Evolutionary conservation across 129 eudicot species (phyloP).

Genomic region (Smallanthus sonchifolius): DNA sequence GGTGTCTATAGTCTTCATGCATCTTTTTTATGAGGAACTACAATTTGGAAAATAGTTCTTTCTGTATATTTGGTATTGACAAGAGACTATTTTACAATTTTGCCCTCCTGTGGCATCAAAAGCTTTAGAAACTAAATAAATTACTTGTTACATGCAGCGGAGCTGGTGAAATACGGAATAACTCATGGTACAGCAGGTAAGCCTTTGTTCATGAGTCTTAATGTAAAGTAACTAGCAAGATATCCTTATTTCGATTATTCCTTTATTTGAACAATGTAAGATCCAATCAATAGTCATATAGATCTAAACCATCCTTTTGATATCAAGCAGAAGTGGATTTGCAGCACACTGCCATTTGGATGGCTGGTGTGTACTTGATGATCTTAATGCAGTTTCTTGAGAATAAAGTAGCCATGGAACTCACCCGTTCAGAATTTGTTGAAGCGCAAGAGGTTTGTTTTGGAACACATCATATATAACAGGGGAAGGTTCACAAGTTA

Average conservation of each 20-base stretch:
- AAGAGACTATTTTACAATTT: conserved; percentile 1
- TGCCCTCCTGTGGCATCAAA: background rate
- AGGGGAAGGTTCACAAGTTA: too few relatives aligned
- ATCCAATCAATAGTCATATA: background rate
- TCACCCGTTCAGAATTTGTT: conserved; percentile 85
- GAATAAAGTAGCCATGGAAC: conserved; percentile 91
- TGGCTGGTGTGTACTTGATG: conserved; percentile 93
- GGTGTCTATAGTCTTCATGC: background rate
- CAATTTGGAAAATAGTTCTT: conserved; percentile 5
- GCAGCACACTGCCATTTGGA: conserved; percentile 96
- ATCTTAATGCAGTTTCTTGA: conserved; percentile 93
- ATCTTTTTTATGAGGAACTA: conserved; percentile 7
- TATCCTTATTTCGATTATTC: background rate
- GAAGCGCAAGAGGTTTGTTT: conserved; percentile 86
- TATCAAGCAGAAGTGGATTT: conserved; percentile 71
- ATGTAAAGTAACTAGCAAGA: background rate
- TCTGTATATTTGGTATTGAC: background rate
- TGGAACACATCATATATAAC: background rate
- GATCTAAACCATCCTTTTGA: conserved; percentile 11
- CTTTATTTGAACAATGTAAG: background rate
- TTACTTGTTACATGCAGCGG: conserved; percentile 55
- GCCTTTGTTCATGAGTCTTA: conserved; percentile 6
- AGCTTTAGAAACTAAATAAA: conserved; percentile 20
- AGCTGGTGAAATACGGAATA: conserved; percentile 74
- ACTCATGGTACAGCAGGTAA: conserved; percentile 63